A percentile compares a stretch with the other conserved stretches of the same genome.
phyloP scores from a whole-genome alignment of 2,329 filamentous ascomycete genomes.

The Grosmannia clavigera region DNA sequence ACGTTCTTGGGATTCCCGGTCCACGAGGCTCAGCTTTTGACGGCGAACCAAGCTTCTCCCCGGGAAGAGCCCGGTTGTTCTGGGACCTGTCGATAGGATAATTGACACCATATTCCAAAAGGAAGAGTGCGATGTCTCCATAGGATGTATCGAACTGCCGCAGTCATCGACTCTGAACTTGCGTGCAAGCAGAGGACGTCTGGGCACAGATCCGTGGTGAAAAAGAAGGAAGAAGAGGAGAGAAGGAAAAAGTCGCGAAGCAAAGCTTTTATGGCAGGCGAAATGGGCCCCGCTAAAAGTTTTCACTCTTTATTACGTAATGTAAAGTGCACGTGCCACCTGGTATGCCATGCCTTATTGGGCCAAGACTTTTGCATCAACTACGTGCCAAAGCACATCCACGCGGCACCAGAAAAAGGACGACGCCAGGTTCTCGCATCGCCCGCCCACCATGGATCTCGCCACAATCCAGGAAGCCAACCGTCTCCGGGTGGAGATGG shows the following conservation, averaged over 20 bases:
- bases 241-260: slow-evolving; percentile 21
- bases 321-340: neutral
- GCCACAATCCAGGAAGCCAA: slow-evolving; percentile 88
- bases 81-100: slow-evolving; percentile 92
- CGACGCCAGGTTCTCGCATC: neutral
- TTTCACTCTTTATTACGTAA: neutral
- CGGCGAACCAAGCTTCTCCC: slow-evolving; percentile 52
- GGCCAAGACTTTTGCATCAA: no score
- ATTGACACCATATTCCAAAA: slow-evolving; percentile 57
- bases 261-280: slow-evolving; percentile 5
- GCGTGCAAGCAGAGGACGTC: slow-evolving; percentile 52
- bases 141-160: slow-evolving; percentile 70
- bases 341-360: neutral
- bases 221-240: slow-evolving; percentile 19
- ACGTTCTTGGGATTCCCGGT: slow-evolving; percentile 46
- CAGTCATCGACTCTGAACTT: slow-evolving; percentile 65
- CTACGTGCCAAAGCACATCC: no score
- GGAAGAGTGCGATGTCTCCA: slow-evolving; percentile 56
- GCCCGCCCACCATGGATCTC: slow-evolving; percentile 39
- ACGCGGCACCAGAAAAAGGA: no score
- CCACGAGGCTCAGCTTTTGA: slow-evolving; percentile 55
- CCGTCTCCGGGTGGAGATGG: slow-evolving; percentile 77
- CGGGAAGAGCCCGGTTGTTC: slow-evolving; percentile 44
- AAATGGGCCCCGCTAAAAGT: slow-evolving; percentile 3
- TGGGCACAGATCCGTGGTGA: slow-evolving; percentile 73